Evolutionary conservation across 139 green algal species (phyloP).

Genomic region (Coelastrella sp.): DNA sequence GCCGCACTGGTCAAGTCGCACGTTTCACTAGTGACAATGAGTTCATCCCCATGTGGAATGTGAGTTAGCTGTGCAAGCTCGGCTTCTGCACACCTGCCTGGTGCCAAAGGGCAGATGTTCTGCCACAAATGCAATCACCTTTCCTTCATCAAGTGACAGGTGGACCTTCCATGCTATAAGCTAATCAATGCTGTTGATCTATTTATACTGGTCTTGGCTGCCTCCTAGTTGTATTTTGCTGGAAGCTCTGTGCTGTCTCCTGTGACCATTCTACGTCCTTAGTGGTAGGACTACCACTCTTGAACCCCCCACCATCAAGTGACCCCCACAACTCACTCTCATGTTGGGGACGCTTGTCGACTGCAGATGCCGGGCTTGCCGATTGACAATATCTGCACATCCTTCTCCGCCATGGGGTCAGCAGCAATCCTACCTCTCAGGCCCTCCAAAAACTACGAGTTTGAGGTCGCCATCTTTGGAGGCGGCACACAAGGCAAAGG

Average conservation of each 20-base stretch:
- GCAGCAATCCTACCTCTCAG: slow-evolving; percentile 30
- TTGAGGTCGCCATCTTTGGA: slow-evolving; percentile 49
- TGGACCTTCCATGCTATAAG: too few species aligned
- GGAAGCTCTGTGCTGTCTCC: too few species aligned
- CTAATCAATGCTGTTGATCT: too few species aligned
- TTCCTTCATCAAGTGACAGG: too few species aligned
- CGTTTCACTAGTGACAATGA: slow-evolving; percentile 29
- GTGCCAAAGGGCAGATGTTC: background rate
- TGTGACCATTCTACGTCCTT: too few species aligned
- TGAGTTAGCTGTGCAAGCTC: background rate
- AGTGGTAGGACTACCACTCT: too few species aligned
- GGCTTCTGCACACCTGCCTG: background rate
- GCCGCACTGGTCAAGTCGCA: slow-evolving; percentile 46
- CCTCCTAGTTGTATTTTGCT: too few species aligned
- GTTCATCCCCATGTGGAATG: slow-evolving; percentile 39
- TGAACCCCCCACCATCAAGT: too few species aligned
- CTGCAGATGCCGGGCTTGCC: slow-evolving; percentile 8
- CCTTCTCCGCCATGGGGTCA: slow-evolving; percentile 42
- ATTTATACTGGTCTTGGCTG: too few species aligned
- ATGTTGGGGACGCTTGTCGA: background rate
- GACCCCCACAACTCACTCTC: too few species aligned
- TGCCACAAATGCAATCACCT: background rate
- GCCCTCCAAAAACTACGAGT: slow-evolving; percentile 25
- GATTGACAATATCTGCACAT: slow-evolving; percentile 45
- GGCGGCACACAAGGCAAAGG: slow-evolving; percentile 43